A percentile compares a stretch with the other conserved stretches of the same genome.
Evolutionary conservation across 2,329 filamentous ascomycete species (phyloP).

Genomic region (Didymella keratinophila): DNA sequence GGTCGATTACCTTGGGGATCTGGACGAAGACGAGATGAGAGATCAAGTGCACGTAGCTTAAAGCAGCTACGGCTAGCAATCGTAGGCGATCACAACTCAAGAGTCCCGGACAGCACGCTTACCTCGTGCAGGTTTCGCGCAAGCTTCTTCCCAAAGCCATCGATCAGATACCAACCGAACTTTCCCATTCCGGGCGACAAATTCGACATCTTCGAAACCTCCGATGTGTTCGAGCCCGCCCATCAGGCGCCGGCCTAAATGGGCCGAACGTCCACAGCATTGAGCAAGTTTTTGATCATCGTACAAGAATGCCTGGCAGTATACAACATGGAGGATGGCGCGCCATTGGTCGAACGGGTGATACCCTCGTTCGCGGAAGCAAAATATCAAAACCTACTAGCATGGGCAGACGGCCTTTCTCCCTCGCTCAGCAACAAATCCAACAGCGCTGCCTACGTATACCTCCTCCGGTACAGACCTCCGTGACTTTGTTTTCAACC

Average conservation of each 20-base stretch:
- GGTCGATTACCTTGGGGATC: not conserved
- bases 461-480: slow-evolving; percentile 9
- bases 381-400: slow-evolving; percentile 16
- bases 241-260: not conserved
- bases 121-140: slow-evolving; percentile 5
- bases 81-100: slow-evolving; percentile 4
- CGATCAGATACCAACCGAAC: slow-evolving; percentile 6
- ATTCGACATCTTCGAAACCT: not conserved
- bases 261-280: slow-evolving; percentile 3
- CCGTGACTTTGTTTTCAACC: not conserved
- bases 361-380: slow-evolving; percentile 10
- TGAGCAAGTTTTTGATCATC: slow-evolving; percentile 10
- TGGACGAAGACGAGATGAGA: slow-evolving; percentile 5
- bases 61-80: slow-evolving; percentile 14
- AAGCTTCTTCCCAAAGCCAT: slow-evolving; percentile 9
- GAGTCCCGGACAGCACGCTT: slow-evolving; percentile 4
- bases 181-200: slow-evolving; percentile 5
- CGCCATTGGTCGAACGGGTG: slow-evolving; percentile 8
- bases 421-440: not conserved
- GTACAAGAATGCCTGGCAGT: slow-evolving; percentile 12
- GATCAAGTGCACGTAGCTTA: slow-evolving; percentile 12
- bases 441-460: slow-evolving; percentile 4
- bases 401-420: slow-evolving; percentile 10
- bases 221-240: not conserved
- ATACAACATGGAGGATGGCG: slow-evolving; percentile 1